phyloP scores from a whole-genome alignment of 495 filamentous ascomycete genomes.

The Chaetomium tenue region DNA sequence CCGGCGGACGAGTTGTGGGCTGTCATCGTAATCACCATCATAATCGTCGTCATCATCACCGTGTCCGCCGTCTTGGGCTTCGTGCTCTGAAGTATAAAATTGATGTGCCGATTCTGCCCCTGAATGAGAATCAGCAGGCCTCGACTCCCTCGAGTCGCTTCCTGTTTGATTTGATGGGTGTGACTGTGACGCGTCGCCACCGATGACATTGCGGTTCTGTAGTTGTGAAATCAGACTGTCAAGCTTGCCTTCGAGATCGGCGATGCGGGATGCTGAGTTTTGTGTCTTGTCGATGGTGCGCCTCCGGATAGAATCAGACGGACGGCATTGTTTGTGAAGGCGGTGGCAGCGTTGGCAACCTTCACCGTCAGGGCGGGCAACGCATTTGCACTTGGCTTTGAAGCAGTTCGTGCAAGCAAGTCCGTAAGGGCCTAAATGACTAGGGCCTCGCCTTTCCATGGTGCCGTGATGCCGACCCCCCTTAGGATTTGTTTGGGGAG shows the following conservation, averaged over 20 bases:
- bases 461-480: not conserved
- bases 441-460: not conserved
- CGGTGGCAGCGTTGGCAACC: constrained; percentile 2
- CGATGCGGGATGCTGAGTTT: not conserved
- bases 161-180: not conserved
- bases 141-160: not conserved
- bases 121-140: not conserved
- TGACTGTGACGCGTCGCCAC: not conserved
- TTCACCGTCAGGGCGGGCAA: not conserved
- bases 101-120: not conserved
- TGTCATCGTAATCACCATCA: too few species aligned
- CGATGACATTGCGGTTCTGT: not conserved
- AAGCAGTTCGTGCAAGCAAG: constrained; percentile 1
- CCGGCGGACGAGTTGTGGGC: too few species aligned
- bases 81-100: not conserved
- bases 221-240: not conserved
- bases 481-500: not conserved
- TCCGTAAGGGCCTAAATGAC: not conserved
- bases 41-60: not conserved
- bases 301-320: not conserved
- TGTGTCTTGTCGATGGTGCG: not conserved
- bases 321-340: not conserved
- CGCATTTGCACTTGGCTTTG: constrained; percentile 5
- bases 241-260: not conserved
- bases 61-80: not conserved